These are phyloP conservation scores for Chamaenerion angustifolium DNA, from an alignment of 345 rosid species.

Conservation along the genomic window DNA sequence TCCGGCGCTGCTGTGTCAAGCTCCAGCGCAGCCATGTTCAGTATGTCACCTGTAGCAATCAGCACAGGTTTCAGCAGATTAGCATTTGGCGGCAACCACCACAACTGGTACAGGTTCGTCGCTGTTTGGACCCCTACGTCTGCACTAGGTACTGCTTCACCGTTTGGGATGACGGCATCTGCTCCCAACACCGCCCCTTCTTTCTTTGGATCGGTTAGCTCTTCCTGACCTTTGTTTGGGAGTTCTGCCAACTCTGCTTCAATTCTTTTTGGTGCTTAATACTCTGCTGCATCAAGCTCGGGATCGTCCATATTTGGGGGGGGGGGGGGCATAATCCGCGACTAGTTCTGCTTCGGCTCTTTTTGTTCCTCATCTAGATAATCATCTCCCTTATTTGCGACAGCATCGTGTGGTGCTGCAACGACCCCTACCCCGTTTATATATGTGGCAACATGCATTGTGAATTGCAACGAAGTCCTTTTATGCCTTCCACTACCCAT, in stretches of 20 bases:
- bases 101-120: background rate
- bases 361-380: conserved; percentile 9
- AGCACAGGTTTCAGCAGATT: no score
- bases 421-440: background rate
- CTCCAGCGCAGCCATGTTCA: background rate
- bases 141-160: conserved; percentile 3
- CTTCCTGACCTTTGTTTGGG: conserved; percentile 12
- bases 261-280: conserved; percentile 3
- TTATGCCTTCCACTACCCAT: no score
- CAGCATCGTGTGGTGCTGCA: background rate
- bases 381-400: background rate
- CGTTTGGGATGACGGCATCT: conserved; percentile 4
- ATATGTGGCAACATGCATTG: no score
- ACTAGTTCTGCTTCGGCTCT: conserved; percentile 8
- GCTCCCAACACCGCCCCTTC: conserved; percentile 4
- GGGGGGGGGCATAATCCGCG: conserved; percentile 10
- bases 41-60: background rate
- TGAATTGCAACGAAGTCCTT: no score
- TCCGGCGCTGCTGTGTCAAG: conserved; percentile 14
- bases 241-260: conserved; percentile 3
- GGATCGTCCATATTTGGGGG: conserved; percentile 6
- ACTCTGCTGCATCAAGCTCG: conserved; percentile 6
- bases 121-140: conserved; percentile 6
- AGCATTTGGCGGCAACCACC: background rate
- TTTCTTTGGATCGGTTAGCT: conserved; percentile 17